A percentile compares a stretch with the other conserved stretches of the same genome.
Conservation (phyloP, 345 rosid genomes). For the Cardamine resedifolia region DNA sequence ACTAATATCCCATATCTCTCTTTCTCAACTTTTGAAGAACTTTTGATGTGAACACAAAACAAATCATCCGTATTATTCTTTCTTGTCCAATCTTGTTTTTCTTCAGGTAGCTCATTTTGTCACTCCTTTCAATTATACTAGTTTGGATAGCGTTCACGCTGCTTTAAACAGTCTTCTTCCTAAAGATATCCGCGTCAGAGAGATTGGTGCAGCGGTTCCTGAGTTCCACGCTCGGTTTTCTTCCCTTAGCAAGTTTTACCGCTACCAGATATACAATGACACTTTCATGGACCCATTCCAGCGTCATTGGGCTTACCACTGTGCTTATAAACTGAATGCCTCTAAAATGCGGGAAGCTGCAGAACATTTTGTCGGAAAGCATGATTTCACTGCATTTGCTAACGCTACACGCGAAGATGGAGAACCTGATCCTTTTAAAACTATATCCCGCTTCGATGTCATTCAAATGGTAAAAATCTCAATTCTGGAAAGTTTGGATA, state of each 20-base stretch:
- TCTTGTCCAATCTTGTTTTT: constrained; percentile 8
- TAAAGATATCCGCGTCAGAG: constrained; percentile 73
- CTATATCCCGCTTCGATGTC: constrained; percentile 62
- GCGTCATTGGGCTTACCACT: constrained; percentile 63
- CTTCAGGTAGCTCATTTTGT: constrained; percentile 87
- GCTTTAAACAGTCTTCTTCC: constrained; percentile 92
- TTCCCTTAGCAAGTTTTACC: constrained; percentile 66
- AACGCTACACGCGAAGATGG: constrained; percentile 73
- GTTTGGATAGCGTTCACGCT: constrained; percentile 63
- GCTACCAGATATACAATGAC: constrained; percentile 74
- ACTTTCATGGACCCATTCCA: constrained; percentile 83
- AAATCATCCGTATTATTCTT: neutral
- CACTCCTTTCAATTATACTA: constrained; percentile 76
- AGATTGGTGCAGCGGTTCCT: constrained; percentile 68
- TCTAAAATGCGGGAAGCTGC: constrained; percentile 72
- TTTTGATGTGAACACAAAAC: neutral
- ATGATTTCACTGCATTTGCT: constrained; percentile 87
- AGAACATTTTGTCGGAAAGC: constrained; percentile 57
- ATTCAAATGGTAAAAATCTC: constrained; percentile 58
- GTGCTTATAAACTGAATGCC: constrained; percentile 59
- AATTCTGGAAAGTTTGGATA: neutral
- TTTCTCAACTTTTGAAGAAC: neutral
- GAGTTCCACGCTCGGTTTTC: constrained; percentile 93
- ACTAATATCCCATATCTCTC: neutral
- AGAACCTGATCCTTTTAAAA: constrained; percentile 66